These are phyloP conservation scores for Coniophora puteana DNA, from an alignment of 1,284 basidiomycete genomes.

Conservation along the genomic window DNA sequence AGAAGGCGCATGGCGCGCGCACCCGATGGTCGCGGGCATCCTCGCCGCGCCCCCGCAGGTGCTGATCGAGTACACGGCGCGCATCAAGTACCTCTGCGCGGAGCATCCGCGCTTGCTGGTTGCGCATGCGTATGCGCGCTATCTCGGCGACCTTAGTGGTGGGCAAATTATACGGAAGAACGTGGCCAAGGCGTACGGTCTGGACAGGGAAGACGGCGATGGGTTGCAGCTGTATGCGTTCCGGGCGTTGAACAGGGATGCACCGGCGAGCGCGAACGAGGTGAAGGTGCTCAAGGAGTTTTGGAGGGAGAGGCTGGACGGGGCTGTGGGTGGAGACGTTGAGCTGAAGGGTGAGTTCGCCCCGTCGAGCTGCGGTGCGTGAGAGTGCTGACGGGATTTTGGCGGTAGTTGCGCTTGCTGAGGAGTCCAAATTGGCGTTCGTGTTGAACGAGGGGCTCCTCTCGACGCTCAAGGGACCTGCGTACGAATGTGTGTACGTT, in stretches of 20 bases:
- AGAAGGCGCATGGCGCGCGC: conserved; percentile 50
- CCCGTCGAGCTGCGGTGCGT: no score
- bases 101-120: conserved; percentile 59
- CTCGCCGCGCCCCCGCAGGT: conserved; percentile 44
- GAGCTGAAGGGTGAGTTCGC: conserved; percentile 61
- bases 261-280: conserved; percentile 47
- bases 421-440: no score
- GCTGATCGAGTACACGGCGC: conserved; percentile 55
- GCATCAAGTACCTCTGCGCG: conserved; percentile 38
- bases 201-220: conserved; percentile 44
- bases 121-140: conserved; percentile 82
- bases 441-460: no score
- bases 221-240: conserved; percentile 77
- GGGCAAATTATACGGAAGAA: conserved; percentile 72
- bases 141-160: conserved; percentile 83
- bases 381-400: conserved; percentile 21
- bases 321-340: conserved; percentile 51
- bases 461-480: no score
- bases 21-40: conserved; percentile 48
- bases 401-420: not conserved
- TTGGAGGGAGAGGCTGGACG: conserved; percentile 75
- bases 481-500: no score
- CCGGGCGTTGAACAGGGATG: conserved; percentile 46
- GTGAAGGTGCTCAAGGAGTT: conserved; percentile 76
- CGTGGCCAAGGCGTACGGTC: conserved; percentile 63